A percentile compares a stretch with the other conserved stretches of the same genome.
phyloP scores from a whole-genome alignment of 2,329 filamentous ascomycete species.

The Decorospora gaudefroyi region DNA sequence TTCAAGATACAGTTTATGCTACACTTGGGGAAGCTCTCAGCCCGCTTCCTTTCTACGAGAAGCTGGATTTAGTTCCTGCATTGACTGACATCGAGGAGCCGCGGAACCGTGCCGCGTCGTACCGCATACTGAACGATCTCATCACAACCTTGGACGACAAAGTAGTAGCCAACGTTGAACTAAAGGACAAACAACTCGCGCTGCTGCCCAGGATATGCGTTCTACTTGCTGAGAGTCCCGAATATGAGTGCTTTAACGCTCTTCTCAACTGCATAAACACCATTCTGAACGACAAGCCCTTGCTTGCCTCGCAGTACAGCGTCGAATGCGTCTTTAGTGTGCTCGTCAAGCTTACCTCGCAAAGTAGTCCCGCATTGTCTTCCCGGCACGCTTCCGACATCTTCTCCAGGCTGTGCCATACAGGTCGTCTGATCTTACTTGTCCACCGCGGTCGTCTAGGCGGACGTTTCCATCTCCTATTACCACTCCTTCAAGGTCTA shows the following conservation, averaged over 20 bases:
- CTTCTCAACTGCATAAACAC: slow-evolving; percentile 58
- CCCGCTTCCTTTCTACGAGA: slow-evolving; percentile 23
- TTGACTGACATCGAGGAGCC: slow-evolving; percentile 19
- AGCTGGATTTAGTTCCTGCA: slow-evolving; percentile 24
- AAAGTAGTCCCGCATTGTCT: slow-evolving; percentile 36
- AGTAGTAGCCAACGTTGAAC: slow-evolving; percentile 23
- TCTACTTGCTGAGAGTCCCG: slow-evolving; percentile 54
- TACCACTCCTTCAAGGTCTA: slow-evolving; percentile 60
- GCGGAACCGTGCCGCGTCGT: slow-evolving; percentile 19
- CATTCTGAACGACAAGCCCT: slow-evolving; percentile 40
- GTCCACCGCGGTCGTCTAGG: slow-evolving; percentile 62
- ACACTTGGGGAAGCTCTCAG: slow-evolving; percentile 24
- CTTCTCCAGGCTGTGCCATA: slow-evolving; percentile 59
- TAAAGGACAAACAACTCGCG: slow-evolving; percentile 35
- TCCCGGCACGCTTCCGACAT: slow-evolving; percentile 47
- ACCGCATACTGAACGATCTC: slow-evolving; percentile 32
- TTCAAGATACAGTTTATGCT: slow-evolving; percentile 16
- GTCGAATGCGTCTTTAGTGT: slow-evolving; percentile 50
- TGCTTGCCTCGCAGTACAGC: slow-evolving; percentile 51
- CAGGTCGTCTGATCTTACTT: slow-evolving; percentile 59
- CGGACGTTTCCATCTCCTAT: slow-evolving; percentile 63
- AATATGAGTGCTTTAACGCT: slow-evolving; percentile 57
- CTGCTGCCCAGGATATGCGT: slow-evolving; percentile 35
- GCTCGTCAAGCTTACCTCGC: slow-evolving; percentile 44
- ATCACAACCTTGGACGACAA: slow-evolving; percentile 38